Evolutionary conservation across 345 rosid genomes (phyloP), one percentile per base, ranked within the genome.

Genomic region (Salix arbutifolia): DNA sequence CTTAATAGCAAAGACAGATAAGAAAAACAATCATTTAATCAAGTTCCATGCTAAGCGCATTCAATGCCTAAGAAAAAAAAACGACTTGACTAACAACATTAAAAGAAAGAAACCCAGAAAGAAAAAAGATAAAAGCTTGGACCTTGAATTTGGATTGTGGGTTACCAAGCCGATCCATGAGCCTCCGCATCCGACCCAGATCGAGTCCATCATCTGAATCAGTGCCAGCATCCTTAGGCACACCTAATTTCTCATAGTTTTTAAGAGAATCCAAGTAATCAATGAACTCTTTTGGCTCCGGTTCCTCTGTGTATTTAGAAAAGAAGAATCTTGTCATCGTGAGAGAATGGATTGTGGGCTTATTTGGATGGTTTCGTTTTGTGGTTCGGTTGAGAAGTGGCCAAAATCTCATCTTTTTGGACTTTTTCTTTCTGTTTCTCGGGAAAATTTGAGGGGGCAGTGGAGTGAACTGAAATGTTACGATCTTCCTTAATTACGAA

Each of bases 191-290:
- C 25, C 97, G 87, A 72, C 88, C 84, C 62, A 96, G 89, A 86
- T 96, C 97, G 64, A 96, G 89, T 6, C 99, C 99, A 0, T 92
- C 91, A 62, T 82, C 87, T 0, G 98, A 92, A 81, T 96, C 96
- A 5, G 95, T 91, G 52, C 97, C 99, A 3, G 98, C 97, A 64
- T 84, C 97, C 80, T 86, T 93, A 8, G 96, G 96, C 21, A 91
- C 87, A 3, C 98, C 98, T 25, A 79, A 84, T 79, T 90, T 92
- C 90, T 96, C 99, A 76, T 87, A 91, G 89, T 96, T 96, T 75
- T 87, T 91, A 30, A 92, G 92, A 11, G 96, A 87, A 83, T 93
- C 94, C 67, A 96, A 69, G 82, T 87, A 96, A 4, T 80, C 88
- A 72, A 79, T 78, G 65, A 93, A 87, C 25, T 86, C 96, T 56